Base-by-base conservation (phyloP, 176 grass and related monocot genomes). In the Bromus sterilis region DNA sequence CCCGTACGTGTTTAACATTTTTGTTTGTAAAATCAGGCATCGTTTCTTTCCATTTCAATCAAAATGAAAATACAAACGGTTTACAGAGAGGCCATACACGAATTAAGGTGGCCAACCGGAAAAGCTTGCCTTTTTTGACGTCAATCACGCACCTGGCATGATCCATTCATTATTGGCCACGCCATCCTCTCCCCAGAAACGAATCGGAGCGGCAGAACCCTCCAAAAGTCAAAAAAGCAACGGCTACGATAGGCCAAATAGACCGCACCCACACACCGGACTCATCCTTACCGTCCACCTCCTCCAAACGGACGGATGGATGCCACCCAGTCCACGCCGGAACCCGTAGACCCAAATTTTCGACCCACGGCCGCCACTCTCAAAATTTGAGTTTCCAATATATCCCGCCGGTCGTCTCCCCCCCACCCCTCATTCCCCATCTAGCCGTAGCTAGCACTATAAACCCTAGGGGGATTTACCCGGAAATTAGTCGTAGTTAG, bases 381-480 rank as follows among this genome's bases (percentile, higher is more conserved):
- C 48, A 29, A 28, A 7, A 3, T 75, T 74, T 30, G 77, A 88
- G 71, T 67, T 83, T 81, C 72, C 70, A 25, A 67, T 24, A 42
- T 71, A 53, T 71, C 62, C 87, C 82, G 87, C 87, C 40, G 41
- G 3, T 25, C 31, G 55, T 7, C 67, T 62, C 8, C 57, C 55
- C 71, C 34, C 3, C 46, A 16, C 9, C 59, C 66, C 29, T 18
- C 12, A 4, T n/a, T 61, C 64, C 78, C 61, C 35, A 80, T 40
- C 30, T 49, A 25, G 30, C 78, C 31, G 40, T 32, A 67, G 61
- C 61, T 43, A 40, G 48, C 13, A 48, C n/a, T 46, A 44, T 72
- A 72, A 73, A 49, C 70, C 70, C 70, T 73, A 73, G 70, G 29
- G 9, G 16, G 29, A 12, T 46, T 24, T 46, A 48, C 25, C 70